Base-by-base conservation (phyloP, 2,329 filamentous ascomycete species). In the Pezicula neosporulosa region DNA sequence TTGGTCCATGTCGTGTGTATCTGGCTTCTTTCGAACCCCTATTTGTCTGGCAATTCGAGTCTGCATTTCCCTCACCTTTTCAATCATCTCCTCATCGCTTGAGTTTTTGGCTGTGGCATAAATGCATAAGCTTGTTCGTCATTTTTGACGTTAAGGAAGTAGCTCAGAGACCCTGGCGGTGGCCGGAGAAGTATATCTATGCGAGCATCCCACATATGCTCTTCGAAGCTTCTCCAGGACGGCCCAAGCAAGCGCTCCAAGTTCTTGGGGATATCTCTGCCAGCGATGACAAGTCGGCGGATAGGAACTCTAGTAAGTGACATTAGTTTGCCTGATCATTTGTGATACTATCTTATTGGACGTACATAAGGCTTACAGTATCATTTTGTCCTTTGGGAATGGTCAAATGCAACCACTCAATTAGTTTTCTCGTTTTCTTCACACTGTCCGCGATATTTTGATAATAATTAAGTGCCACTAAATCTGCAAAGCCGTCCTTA, bases 361-460 rank as follows among this genome's bases (percentile, higher is more conserved):
- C 21, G 21, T 21, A 21, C 21, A 21, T 21, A 21, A 21, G 21
- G 21, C 47, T 38, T 24, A 43, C 37, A 18, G 19, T 30, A 30
- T 18, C 36, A 27, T 16, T 33, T 21, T 16, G 30, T 13, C 21
- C 21, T 21, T 19, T 10, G 10, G 47, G 47, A 30, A 42, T 37
- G 8, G 47, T 38, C 21, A 48, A 33, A 18, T 48, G 42, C 13
- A 48, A 21, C 9, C 18, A 43, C 7, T 12, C 12, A 16, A 39
- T 39, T 21, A 49, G 39, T 15, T 3, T n/a, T 21, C 24, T 44
- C 21, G 48, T 39, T 44, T 44, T 19, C n/a, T 38, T n/a, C 9
- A 37, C 15, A 4, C 27, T 37, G 19, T 36, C 18, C 8, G 57
- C 57, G 42, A 54, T 45, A 18, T 50, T 56, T 38, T 47, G 2